A percentile compares a stretch with the other conserved stretches of the same genome.
phyloP scores from a whole-genome alignment of 768 basidiomycete species.

The Ramaria sp. region DNA sequence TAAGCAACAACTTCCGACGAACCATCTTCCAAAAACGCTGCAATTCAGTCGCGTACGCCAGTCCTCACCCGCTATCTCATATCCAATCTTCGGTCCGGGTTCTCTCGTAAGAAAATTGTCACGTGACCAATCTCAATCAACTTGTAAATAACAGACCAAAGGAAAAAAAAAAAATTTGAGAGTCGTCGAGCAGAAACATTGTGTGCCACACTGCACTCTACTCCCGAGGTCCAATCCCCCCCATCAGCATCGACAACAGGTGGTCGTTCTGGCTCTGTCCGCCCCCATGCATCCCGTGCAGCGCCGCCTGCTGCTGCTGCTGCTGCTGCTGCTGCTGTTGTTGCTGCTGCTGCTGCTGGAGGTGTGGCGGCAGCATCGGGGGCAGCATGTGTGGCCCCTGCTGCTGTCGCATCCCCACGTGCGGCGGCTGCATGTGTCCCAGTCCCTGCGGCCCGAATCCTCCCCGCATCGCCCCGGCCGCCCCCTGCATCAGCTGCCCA shows the following conservation, averaged over 20 bases:
- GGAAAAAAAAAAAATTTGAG: background rate
- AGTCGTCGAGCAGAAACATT: background rate
- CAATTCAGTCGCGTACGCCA: background rate
- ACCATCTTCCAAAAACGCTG: background rate
- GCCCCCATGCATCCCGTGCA: constrained; percentile 22
- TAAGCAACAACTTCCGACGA: too few relatives aligned
- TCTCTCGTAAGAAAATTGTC: too few relatives aligned
- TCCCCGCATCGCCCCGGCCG: background rate
- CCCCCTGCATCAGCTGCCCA: constrained; percentile 21
- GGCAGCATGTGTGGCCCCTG: constrained; percentile 41
- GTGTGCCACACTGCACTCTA: background rate
- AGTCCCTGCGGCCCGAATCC: background rate
- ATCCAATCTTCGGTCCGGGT: background rate
- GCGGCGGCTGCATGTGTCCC: constrained; percentile 29
- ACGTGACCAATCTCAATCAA: too few relatives aligned
- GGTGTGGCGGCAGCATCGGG: constrained; percentile 41
- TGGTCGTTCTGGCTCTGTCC: constrained; percentile 45
- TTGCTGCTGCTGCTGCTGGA: constrained; percentile 47
- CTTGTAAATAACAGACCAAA: background rate
- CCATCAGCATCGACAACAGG: constrained; percentile 78
- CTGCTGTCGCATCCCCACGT: constrained; percentile 22
- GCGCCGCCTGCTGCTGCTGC: background rate
- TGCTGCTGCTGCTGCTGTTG: constrained; percentile 49
- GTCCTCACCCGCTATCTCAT: background rate
- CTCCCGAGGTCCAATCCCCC: constrained; percentile 25